A percentile compares a stretch with the other conserved stretches of the same genome.
These are phyloP conservation scores for Picea glauca DNA, from an alignment of 75 land plant genomes.

Conservation along the genomic window DNA sequence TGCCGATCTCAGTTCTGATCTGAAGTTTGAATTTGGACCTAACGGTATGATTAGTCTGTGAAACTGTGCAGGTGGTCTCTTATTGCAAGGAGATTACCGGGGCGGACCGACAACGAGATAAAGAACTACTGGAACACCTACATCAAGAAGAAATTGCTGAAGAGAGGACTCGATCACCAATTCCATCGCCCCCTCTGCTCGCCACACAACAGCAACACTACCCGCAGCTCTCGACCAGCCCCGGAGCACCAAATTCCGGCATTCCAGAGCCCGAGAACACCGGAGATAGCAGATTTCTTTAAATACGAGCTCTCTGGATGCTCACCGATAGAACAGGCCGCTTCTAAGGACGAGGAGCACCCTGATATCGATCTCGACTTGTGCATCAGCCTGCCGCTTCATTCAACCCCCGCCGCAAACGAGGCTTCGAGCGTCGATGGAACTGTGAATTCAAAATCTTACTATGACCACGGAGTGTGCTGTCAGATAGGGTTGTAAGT, in stretches of 20 bases:
- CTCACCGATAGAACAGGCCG: background rate
- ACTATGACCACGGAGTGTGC: too few relatives aligned
- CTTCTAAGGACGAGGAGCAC: background rate
- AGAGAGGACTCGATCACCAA: constrained; percentile 12
- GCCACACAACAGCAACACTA: background rate
- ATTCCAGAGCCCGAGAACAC: too few relatives aligned
- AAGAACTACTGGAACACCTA: constrained; percentile 18
- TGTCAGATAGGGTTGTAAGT: too few relatives aligned
- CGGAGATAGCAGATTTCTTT: constrained; percentile 2
- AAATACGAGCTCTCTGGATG: background rate
- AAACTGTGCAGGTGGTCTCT: constrained; percentile 12
- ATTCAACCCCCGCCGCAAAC: background rate
- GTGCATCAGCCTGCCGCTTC: constrained; percentile 19
- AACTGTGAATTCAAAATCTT: too few relatives aligned
- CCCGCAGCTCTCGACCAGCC: background rate
- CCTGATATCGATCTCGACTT: constrained; percentile 23
- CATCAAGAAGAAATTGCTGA: constrained; percentile 14
- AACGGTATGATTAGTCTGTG: background rate
- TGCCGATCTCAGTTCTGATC: background rate
- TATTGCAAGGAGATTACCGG: constrained; percentile 11
- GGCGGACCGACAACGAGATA: constrained; percentile 13
- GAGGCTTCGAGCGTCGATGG: too few relatives aligned
- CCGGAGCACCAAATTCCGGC: background rate
- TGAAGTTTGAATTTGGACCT: background rate
- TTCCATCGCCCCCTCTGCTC: background rate